Conservation (phyloP, 2,329 filamentous ascomycete species). For the Fusarium bactridioides region DNA sequence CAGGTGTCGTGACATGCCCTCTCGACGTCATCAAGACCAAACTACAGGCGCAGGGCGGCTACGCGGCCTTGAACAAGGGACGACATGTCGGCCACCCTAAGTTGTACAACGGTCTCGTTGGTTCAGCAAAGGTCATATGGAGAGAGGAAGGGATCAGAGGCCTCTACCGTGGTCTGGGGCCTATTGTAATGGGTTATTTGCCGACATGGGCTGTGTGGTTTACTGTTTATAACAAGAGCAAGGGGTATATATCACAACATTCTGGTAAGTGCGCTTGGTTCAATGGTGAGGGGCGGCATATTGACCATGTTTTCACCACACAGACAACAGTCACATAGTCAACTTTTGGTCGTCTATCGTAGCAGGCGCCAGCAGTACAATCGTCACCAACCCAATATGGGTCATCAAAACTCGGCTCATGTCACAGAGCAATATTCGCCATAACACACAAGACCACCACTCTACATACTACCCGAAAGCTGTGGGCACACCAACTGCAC, state of each 20-base stretch:
- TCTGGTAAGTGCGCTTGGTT: constrained; percentile 58
- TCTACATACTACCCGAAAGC: constrained; percentile 53
- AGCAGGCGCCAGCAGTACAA: constrained; percentile 90
- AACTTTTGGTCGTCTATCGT: constrained; percentile 90
- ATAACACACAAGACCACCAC: constrained; percentile 53
- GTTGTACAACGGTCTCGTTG: constrained; percentile 86
- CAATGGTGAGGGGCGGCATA: neutral
- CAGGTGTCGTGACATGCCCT: constrained; percentile 93
- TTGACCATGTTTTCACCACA: constrained; percentile 17
- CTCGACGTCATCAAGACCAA: constrained; percentile 99
- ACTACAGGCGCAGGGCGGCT: constrained; percentile 92
- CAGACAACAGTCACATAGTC: constrained; percentile 79
- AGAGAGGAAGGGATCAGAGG: constrained; percentile 86
- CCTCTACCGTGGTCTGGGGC: constrained; percentile 91
- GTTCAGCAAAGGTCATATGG: constrained; percentile 87
- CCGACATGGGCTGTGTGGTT: constrained; percentile 99
- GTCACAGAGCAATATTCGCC: constrained; percentile 77
- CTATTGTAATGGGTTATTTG: constrained; percentile 93
- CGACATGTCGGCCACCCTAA: constrained; percentile 59
- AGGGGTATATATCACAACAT: constrained; percentile 73
- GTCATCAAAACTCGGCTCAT: constrained; percentile 98
- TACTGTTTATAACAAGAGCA: constrained; percentile 92
- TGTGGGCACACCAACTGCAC: constrained; percentile 62
- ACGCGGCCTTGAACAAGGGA: constrained; percentile 62
- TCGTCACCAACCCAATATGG: constrained; percentile 98